Conservation (phyloP, 805 yeast species). For the Spathaspora sp. region DNA sequence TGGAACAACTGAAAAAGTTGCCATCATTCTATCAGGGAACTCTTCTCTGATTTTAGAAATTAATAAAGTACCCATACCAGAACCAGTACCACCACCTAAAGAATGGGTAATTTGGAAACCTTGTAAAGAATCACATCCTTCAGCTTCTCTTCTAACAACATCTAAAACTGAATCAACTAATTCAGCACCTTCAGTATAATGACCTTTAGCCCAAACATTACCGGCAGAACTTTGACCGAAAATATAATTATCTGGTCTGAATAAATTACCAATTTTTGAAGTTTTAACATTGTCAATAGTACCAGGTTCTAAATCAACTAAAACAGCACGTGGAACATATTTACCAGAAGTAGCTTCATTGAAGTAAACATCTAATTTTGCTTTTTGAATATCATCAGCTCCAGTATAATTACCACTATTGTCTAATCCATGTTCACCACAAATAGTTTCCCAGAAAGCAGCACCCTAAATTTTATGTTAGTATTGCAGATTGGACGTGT, state of each 20-base stretch:
- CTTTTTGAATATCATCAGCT: slow-evolving; percentile 37
- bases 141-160: slow-evolving; percentile 89
- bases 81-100: slow-evolving; percentile 84
- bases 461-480: slow-evolving; percentile 56
- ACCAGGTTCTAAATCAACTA: slow-evolving; percentile 92
- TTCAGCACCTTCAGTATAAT: slow-evolving; percentile 96
- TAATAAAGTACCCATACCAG: slow-evolving; percentile 92
- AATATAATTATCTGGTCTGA: slow-evolving; percentile 89
- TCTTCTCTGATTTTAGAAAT: slow-evolving; percentile 86
- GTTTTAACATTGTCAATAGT: slow-evolving; percentile 82
- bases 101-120: slow-evolving; percentile 81
- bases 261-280: slow-evolving; percentile 77
- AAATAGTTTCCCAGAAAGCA: slow-evolving; percentile 89
- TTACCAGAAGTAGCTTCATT: slow-evolving; percentile 84
- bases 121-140: slow-evolving; percentile 87
- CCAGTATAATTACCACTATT: slow-evolving; percentile 69
- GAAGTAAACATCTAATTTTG: slow-evolving; percentile 77
- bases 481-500: slow-evolving; percentile 9
- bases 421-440: slow-evolving; percentile 84
- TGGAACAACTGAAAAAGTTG: slow-evolving; percentile 90
- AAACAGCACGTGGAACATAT: slow-evolving; percentile 90
- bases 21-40: slow-evolving; percentile 94
- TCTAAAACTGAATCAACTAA: slow-evolving; percentile 86
- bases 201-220: slow-evolving; percentile 96
- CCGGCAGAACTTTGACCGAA: slow-evolving; percentile 93